Evolutionary conservation across 345 rosid species (phyloP).

Genomic region (Salix udensis): DNA sequence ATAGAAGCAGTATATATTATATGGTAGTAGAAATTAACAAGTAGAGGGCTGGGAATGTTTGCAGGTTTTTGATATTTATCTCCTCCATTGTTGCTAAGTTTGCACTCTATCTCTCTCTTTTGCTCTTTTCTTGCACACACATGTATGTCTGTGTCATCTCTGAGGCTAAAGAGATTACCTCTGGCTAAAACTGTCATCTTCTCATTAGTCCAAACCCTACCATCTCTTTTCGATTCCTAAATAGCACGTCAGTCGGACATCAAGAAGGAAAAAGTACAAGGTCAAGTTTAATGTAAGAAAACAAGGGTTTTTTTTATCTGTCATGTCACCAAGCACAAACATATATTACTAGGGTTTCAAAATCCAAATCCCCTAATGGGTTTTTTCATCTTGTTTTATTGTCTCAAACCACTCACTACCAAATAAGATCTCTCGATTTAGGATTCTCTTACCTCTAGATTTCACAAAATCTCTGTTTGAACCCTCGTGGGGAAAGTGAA

Average conservation of each 20-base stretch:
- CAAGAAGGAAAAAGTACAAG: constrained; percentile 21
- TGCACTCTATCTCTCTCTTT: constrained; percentile 19
- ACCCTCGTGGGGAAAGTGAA: constrained; percentile 19
- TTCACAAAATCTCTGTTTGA: constrained; percentile 22
- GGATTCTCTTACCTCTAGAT: constrained; percentile 39
- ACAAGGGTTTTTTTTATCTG: not conserved
- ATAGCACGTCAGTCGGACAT: constrained; percentile 39
- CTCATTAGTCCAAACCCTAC: constrained; percentile 31
- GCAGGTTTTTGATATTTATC: constrained; percentile 40
- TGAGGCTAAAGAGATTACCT: constrained; percentile 32
- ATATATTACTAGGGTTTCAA: constrained; percentile 18
- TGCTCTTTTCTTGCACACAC: constrained; percentile 7
- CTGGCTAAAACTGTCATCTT: constrained; percentile 35
- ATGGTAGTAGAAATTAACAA: constrained; percentile 2
- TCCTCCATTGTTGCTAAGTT: constrained; percentile 57
- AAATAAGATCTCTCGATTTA: constrained; percentile 20
- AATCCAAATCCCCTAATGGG: constrained; percentile 16
- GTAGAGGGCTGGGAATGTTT: constrained; percentile 26
- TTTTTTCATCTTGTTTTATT: not conserved
- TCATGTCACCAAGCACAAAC: not conserved
- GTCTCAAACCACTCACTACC: constrained; percentile 28
- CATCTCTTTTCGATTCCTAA: constrained; percentile 34
- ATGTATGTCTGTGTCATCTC: constrained; percentile 22
- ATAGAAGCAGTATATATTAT: constrained; percentile 25
- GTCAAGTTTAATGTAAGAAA: constrained; percentile 13